Percentiles rank a stretch among this genome's conserved stretches.
Conservation (phyloP, 139 green algal species). For the Chlorella sorokiniana region DNA sequence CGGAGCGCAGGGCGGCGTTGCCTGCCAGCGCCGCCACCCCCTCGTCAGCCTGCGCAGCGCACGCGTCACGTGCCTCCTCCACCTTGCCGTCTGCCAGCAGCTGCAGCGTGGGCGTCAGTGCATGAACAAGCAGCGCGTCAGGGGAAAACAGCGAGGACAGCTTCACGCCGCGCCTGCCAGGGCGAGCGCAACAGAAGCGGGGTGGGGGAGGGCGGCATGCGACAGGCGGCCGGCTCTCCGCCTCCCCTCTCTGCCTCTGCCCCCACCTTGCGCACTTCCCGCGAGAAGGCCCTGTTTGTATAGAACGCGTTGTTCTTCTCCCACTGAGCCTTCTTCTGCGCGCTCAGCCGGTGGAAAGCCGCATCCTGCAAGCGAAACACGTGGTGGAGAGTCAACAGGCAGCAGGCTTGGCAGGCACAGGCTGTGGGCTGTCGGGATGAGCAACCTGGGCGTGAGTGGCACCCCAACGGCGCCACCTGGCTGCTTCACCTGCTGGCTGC, state of each 20-base stretch:
- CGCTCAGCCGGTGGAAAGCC: conserved; percentile 30
- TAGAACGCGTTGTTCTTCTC: conserved; percentile 49
- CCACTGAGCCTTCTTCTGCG: conserved; percentile 14
- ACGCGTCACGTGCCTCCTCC: conserved; percentile 40
- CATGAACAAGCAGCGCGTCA: neutral
- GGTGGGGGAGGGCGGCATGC: too few relatives aligned
- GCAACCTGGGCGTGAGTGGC: too few relatives aligned
- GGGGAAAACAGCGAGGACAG: neutral
- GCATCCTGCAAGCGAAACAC: conserved; percentile 33
- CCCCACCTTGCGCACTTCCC: conserved; percentile 31
- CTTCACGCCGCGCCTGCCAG: neutral
- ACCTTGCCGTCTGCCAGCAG: conserved; percentile 37
- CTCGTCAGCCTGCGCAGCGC: conserved; percentile 38
- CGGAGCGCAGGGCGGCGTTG: conserved; percentile 26
- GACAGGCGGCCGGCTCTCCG: too few relatives aligned
- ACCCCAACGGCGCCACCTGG: too few relatives aligned
- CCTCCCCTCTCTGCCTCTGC: too few relatives aligned
- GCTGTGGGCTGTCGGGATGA: too few relatives aligned
- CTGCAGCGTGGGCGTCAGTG: neutral
- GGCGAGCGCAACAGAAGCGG: too few relatives aligned
- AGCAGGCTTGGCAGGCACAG: neutral
- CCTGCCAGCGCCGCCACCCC: conserved; percentile 16
- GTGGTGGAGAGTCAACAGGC: too few relatives aligned
- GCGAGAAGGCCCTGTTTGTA: conserved; percentile 42
- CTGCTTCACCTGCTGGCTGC: too few relatives aligned